These are phyloP conservation scores for Lagenidium giganteum DNA, from an alignment of 352 stramenopile species.

Conservation along the genomic window DNA sequence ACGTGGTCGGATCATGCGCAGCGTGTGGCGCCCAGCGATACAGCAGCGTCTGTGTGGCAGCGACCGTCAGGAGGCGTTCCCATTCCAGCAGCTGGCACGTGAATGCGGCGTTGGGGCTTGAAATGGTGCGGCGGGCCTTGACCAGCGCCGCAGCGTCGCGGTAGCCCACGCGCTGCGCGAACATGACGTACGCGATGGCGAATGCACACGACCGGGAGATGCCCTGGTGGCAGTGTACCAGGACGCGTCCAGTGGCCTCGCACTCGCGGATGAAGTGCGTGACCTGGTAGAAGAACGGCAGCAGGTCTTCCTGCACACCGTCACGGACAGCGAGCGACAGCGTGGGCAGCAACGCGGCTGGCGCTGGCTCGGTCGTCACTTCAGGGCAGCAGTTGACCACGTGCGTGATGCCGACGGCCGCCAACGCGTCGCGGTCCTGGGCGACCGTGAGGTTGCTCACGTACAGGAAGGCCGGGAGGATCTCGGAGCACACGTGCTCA, in stretches of 20 bases:
- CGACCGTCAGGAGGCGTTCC: conserved; percentile 33
- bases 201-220: conserved; percentile 66
- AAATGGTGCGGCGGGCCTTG: conserved; percentile 40
- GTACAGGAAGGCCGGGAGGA: conserved; percentile 43
- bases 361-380: conserved; percentile 3
- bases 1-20: conserved; percentile 27
- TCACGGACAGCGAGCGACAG: conserved; percentile 46
- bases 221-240: conserved; percentile 71
- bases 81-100: conserved; percentile 66
- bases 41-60: conserved; percentile 5
- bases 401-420: conserved; percentile 39
- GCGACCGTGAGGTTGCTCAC: conserved; percentile 53
- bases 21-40: conserved; percentile 45
- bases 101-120: conserved; percentile 58
- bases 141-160: conserved; percentile 32
- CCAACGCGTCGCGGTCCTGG: conserved; percentile 17
- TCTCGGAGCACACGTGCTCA: conserved; percentile 52
- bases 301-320: conserved; percentile 55
- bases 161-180: conserved; percentile 20
- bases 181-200: conserved; percentile 63
- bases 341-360: not conserved
- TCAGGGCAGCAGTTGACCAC: conserved; percentile 56
- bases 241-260: conserved; percentile 17
- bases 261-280: conserved; percentile 33
- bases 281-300: conserved; percentile 46